Percentiles rank a stretch among this genome's conserved stretches.
Conservation (phyloP, 73 alveolate species). For the Breviolum minutum region DNA sequence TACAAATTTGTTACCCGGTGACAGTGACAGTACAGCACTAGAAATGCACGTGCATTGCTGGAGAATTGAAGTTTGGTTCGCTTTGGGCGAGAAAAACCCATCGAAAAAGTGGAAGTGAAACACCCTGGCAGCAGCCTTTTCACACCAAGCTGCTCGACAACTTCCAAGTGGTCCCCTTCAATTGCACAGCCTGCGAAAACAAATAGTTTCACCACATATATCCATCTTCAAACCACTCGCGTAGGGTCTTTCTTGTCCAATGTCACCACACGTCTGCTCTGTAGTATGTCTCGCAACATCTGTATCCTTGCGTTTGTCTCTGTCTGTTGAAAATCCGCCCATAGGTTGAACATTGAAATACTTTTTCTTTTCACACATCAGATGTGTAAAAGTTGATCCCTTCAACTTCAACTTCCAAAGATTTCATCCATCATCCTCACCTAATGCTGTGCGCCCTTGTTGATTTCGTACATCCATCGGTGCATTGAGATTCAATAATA, state of each 20-base stretch:
- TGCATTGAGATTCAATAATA: constrained; percentile 5
- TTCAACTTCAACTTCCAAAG: not conserved
- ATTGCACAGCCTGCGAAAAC: not conserved
- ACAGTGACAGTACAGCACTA: no score
- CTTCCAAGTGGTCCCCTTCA: constrained; percentile 19
- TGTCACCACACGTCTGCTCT: no score
- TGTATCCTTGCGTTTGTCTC: no score
- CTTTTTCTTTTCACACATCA: not conserved
- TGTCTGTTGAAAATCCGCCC: not conserved
- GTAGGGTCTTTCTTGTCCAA: no score
- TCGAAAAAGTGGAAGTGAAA: no score
- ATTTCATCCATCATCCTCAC: not conserved
- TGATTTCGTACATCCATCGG: not conserved
- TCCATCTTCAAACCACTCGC: no score
- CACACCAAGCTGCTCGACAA: constrained; percentile 25
- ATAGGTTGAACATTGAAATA: no score
- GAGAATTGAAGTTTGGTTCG: not conserved
- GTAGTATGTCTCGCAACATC: not conserved
- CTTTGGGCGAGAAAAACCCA: not conserved
- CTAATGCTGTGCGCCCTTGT: constrained; percentile 18
- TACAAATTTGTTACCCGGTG: no score
- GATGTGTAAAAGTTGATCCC: not conserved
- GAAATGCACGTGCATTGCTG: not conserved
- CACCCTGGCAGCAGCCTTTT: not conserved
- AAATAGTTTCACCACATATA: not conserved